Evolutionary conservation across 1,139 yeast species (phyloP).

Genomic region (Geotrichum restrictum): DNA sequence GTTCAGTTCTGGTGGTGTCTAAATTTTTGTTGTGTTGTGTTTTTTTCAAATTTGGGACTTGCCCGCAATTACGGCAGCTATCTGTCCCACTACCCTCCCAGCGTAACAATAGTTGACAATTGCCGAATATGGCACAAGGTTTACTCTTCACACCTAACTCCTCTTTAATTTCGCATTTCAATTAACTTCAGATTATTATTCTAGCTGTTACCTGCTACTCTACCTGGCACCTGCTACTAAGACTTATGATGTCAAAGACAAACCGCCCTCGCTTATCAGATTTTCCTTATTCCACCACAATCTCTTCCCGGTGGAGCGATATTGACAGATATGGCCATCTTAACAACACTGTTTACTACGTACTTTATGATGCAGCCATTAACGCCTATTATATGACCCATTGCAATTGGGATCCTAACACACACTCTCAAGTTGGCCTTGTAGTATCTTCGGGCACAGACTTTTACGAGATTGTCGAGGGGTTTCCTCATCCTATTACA

Average conservation of each 20-base stretch:
- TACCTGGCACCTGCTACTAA: neutral
- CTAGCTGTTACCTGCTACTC: neutral
- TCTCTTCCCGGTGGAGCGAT: conserved; percentile 34
- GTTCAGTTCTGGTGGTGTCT: too few species aligned
- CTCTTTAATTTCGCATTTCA: neutral
- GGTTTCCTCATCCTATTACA: conserved; percentile 33
- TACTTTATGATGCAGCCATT: conserved; percentile 33
- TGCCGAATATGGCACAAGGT: too few species aligned
- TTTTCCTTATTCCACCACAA: conserved; percentile 27
- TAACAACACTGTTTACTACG: conserved; percentile 36
- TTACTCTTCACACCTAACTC: neutral
- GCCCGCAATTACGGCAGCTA: too few species aligned
- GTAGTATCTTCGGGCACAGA: conserved; percentile 35
- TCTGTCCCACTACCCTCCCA: too few species aligned
- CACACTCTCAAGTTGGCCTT: conserved; percentile 28
- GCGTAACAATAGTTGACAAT: too few species aligned
- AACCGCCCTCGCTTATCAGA: conserved; percentile 19
- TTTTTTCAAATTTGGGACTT: too few species aligned
- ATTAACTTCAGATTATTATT: neutral
- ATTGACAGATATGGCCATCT: conserved; percentile 37
- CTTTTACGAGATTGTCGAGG: conserved; percentile 31
- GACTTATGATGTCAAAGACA: conserved; percentile 19
- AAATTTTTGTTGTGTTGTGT: too few species aligned
- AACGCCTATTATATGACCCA: conserved; percentile 32
- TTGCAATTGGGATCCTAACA: conserved; percentile 29